Evolutionary conservation across 2,329 filamentous ascomycete species (phyloP).

Genomic region (Pezizomycotina sp.): DNA sequence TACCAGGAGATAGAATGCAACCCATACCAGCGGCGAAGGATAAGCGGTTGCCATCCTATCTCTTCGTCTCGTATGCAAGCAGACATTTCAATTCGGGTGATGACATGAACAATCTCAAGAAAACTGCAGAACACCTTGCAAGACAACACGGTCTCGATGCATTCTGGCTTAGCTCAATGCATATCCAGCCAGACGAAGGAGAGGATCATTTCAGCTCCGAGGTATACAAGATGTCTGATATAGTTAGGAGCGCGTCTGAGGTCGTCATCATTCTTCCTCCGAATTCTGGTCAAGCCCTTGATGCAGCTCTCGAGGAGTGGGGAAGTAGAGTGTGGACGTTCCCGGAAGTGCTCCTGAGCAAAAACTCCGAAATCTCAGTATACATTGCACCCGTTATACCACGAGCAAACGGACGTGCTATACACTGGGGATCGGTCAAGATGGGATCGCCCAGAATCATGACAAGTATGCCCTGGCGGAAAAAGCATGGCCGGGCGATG

Average conservation of each 20-base stretch:
- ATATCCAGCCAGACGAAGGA: slow-evolving; percentile 3
- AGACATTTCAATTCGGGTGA: too few species aligned
- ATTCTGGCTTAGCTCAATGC: slow-evolving; percentile 17
- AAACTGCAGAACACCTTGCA: slow-evolving; percentile 15
- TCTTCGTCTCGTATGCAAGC: too few species aligned
- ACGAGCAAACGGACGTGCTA: slow-evolving; percentile 21
- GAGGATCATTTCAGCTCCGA: slow-evolving; percentile 8
- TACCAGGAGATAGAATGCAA: too few species aligned
- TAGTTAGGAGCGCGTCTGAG: slow-evolving; percentile 20
- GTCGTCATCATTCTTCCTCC: slow-evolving; percentile 19
- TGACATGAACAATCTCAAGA: slow-evolving; percentile 12
- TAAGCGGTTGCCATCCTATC: too few species aligned
- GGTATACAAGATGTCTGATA: slow-evolving; percentile 24
- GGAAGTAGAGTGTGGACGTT: slow-evolving; percentile 27
- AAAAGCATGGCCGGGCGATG: slow-evolving; percentile 22
- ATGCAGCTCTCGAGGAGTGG: slow-evolving; percentile 21
- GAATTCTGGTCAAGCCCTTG: neutral
- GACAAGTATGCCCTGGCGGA: slow-evolving; percentile 28
- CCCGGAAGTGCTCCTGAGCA: slow-evolving; percentile 26
- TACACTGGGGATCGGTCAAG: too few species aligned
- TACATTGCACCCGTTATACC: too few species aligned
- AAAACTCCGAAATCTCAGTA: slow-evolving; percentile 20
- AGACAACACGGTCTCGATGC: slow-evolving; percentile 13
- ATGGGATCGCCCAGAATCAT: too few species aligned
- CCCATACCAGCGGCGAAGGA: too few species aligned